phyloP scores from a whole-genome alignment of 495 filamentous ascomycete species.

The Penicillium egyptiacum region DNA sequence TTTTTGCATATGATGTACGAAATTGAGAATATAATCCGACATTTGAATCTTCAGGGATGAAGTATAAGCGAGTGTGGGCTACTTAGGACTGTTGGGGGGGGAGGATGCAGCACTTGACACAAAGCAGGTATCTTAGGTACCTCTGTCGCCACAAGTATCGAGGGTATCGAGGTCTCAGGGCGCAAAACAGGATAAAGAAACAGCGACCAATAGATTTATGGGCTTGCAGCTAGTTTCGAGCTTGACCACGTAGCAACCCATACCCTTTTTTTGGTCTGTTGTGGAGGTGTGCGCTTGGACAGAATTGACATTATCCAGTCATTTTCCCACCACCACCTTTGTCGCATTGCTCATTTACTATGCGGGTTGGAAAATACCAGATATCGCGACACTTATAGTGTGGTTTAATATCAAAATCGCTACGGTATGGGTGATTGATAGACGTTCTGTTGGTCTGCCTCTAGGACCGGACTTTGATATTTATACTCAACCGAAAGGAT shows the following conservation, averaged over 20 bases:
- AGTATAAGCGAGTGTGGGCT: slow-evolving; percentile 1
- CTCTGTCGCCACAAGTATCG: slow-evolving; percentile 1
- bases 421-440: slow-evolving; percentile 8
- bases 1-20: background rate
- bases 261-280: slow-evolving; percentile 9
- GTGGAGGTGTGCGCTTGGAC: slow-evolving; percentile 19
- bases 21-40: slow-evolving; percentile 7
- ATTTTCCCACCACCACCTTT: slow-evolving; percentile 16
- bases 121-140: slow-evolving; percentile 18
- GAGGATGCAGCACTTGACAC: slow-evolving; percentile 9
- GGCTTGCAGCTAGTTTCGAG: slow-evolving; percentile 13
- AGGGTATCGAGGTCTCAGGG: background rate
- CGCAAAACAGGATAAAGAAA: slow-evolving; percentile 14
- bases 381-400: slow-evolving; percentile 17
- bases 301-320: slow-evolving; percentile 18
- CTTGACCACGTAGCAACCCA: slow-evolving; percentile 10
- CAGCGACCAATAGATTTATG: slow-evolving; percentile 11
- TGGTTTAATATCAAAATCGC: slow-evolving; percentile 1
- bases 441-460: slow-evolving; percentile 2
- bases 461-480: slow-evolving; percentile 2
- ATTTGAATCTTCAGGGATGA: background rate
- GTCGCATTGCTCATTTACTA: slow-evolving; percentile 26
- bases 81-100: background rate
- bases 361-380: background rate
- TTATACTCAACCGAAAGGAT: slow-evolving; percentile 2